Conservation (phyloP, 2,329 filamentous ascomycete species). For the Diaporthe sp. region DNA sequence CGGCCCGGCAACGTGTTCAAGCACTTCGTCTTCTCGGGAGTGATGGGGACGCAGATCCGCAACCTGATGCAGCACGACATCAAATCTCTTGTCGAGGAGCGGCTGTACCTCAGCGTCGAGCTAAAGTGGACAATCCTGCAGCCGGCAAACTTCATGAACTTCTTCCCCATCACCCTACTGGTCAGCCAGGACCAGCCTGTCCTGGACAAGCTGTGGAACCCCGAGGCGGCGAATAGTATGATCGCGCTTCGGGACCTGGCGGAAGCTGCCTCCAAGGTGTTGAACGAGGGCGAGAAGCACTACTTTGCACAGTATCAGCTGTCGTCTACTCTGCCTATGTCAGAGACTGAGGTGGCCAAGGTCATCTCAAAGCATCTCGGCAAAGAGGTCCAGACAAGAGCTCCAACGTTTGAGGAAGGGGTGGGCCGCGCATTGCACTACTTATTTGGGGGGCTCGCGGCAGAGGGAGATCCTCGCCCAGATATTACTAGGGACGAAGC, state of each 20-base stretch:
- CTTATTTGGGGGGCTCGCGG: background rate
- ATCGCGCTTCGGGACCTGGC: constrained; percentile 40
- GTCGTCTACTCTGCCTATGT: constrained; percentile 38
- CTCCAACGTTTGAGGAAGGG: background rate
- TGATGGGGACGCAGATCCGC: constrained; percentile 48
- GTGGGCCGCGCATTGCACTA: background rate
- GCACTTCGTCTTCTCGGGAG: constrained; percentile 52
- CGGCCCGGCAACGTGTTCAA: constrained; percentile 43
- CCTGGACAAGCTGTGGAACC: constrained; percentile 32
- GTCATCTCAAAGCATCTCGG: constrained; percentile 25
- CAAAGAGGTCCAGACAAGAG: constrained; percentile 9
- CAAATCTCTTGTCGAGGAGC: constrained; percentile 51
- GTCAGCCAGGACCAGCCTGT: constrained; percentile 17
- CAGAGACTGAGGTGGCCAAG: constrained; percentile 33
- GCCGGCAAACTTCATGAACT: constrained; percentile 50
- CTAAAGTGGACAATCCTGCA: constrained; percentile 52
- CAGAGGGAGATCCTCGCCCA: constrained; percentile 33
- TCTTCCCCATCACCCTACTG: constrained; percentile 37
- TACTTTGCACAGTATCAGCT: constrained; percentile 42
- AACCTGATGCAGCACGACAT: constrained; percentile 53
- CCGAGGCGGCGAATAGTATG: constrained; percentile 34
- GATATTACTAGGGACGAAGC: constrained; percentile 40
- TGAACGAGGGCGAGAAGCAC: constrained; percentile 40
- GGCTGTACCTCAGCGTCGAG: constrained; percentile 48
- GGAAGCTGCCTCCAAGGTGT: constrained; percentile 39